A percentile compares a stretch with the other conserved stretches of the same genome.
Conservation (phyloP, 169 alveolate genomes). For the Perkinsus chesapeaki region DNA sequence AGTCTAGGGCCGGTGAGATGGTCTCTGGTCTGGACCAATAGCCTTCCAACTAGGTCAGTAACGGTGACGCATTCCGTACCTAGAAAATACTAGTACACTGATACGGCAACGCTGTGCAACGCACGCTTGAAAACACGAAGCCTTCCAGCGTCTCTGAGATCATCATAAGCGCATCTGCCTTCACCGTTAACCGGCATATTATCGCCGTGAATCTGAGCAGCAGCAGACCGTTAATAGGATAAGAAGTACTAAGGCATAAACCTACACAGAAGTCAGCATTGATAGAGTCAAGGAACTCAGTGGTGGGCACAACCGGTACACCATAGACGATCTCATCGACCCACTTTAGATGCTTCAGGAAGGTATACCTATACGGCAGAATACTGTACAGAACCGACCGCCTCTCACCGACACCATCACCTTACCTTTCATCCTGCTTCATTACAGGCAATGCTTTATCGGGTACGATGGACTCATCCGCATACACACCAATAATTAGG, state of each 20-base stretch:
- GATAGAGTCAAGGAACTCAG: slow-evolving; percentile 40
- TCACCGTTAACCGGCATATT: slow-evolving; percentile 46
- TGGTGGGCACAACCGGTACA: slow-evolving; percentile 47
- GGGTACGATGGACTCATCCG: slow-evolving; percentile 44
- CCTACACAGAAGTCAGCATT: slow-evolving; percentile 42
- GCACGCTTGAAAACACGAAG: slow-evolving; percentile 51
- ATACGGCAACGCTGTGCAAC: not conserved
- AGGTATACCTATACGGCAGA: slow-evolving; percentile 23
- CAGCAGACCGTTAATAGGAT: no score
- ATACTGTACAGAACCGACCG: not conserved
- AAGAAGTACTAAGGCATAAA: no score
- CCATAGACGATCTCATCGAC: slow-evolving; percentile 49
- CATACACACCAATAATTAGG: slow-evolving; percentile 45
- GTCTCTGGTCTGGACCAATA: slow-evolving; percentile 27
- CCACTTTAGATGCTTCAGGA: slow-evolving; percentile 68
- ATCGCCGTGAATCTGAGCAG: slow-evolving; percentile 63
- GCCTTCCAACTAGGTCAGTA: slow-evolving; percentile 70
- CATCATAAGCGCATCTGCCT: slow-evolving; percentile 44
- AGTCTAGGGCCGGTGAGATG: slow-evolving; percentile 47
- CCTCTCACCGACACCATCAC: not conserved
- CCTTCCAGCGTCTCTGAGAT: slow-evolving; percentile 46
- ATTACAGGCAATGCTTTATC: slow-evolving; percentile 63
- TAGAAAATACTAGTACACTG: slow-evolving; percentile 18
- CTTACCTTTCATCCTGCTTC: slow-evolving; percentile 41
- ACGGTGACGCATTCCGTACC: slow-evolving; percentile 64